Percentiles rank a stretch among this genome's conserved stretches.
Evolutionary conservation across 441 rosid species (phyloP).

Genomic region (Oxalis stricta): DNA sequence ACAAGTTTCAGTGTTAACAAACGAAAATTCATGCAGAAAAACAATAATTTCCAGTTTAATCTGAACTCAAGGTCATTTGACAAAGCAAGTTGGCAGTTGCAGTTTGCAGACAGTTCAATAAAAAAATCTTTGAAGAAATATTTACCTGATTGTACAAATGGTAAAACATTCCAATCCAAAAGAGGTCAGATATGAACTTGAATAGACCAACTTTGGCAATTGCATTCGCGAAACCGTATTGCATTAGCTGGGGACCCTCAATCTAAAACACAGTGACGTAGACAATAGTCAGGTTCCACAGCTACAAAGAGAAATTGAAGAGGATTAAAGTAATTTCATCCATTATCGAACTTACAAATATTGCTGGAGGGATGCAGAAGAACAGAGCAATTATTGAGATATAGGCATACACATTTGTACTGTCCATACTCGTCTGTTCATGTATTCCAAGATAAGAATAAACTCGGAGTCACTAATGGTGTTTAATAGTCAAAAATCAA

Average conservation of each 20-base stretch:
- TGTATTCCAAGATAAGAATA: neutral
- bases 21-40: too few species aligned
- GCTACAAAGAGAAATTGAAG: neutral
- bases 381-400: slow-evolving; percentile 43
- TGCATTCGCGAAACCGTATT: slow-evolving; percentile 40
- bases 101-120: too few species aligned
- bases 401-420: slow-evolving; percentile 51
- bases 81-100: too few species aligned
- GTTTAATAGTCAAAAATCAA: neutral
- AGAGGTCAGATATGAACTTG: slow-evolving; percentile 42
- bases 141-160: slow-evolving; percentile 54
- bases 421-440: slow-evolving; percentile 56
- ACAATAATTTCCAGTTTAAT: too few species aligned
- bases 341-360: slow-evolving; percentile 25
- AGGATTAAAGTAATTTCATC: neutral
- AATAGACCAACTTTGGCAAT: slow-evolving; percentile 41
- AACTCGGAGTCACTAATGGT: neutral
- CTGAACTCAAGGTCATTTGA: too few species aligned
- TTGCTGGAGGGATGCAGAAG: slow-evolving; percentile 48
- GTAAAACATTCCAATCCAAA: slow-evolving; percentile 55
- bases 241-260: slow-evolving; percentile 52
- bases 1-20: slow-evolving; percentile 1
- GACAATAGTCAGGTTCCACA: neutral
- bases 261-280: slow-evolving; percentile 17
- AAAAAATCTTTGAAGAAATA: neutral